Evolutionary conservation across 257 asterid genomes (phyloP), one percentile per base, ranked within the genome.

Genomic region (Nicotiana otophora): DNA sequence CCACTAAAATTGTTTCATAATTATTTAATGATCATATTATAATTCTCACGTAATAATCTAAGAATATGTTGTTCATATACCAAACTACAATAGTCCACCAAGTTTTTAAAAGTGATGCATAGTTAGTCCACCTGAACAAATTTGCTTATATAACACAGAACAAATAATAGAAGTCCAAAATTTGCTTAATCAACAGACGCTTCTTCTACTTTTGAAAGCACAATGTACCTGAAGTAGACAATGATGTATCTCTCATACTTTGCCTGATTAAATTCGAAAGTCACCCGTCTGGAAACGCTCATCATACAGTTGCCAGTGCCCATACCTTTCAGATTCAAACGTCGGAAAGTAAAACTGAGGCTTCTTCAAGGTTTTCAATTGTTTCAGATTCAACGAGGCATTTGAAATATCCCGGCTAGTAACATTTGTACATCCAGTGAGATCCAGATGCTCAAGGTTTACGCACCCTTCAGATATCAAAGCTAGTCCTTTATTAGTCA

Each of bases 231-330:
- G 34, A 31, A 31, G 34, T 31, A 2, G 0, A 31, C 34, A 31
- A 31, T 31, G 34, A 31, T 31, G 5, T 31, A 31, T 31, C 30
- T 28, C 79, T 46, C 61, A 46, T 46, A 20, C 7, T 23, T 46
- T 1, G 2, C 79, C 61, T 46, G 63, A 75, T 95, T 94, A 95
- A 89, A 95, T 94, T 66, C 97, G 90, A 84, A 94, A 94, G 23
- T 88, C 84, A 83, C 89, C 98, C 1, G 94, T 92, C 81, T 91
- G 98, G 85, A 95, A 95, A 16, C 98, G 88, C 82, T 92, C 95
- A 79, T 94, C 97, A 39, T 95, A 95, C 83, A 95, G 82, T 31
- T 83, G 88, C 99, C 97, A 94, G 83, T 94, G 97, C 20, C 93
- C 97, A 75, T 94, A 95, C 74, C 99, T 89, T 81, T 92, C 94